A percentile compares a stretch with the other conserved stretches of the same genome.
Evolutionary conservation across 768 basidiomycete genomes (phyloP).

Genomic region (Rhodotorula toruloides): DNA sequence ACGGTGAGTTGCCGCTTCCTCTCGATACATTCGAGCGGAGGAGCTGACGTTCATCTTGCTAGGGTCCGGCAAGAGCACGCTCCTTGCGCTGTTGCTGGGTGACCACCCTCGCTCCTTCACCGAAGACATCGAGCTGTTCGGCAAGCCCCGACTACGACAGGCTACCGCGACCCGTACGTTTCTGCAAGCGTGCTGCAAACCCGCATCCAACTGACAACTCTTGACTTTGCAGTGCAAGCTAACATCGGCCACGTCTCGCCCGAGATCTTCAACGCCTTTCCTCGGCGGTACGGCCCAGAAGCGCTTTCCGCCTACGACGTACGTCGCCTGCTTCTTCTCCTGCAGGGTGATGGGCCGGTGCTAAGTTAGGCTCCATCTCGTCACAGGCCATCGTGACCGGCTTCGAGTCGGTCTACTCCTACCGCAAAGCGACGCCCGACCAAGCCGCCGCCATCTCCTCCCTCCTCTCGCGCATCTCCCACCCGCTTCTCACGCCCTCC

Average conservation of each 20-base stretch:
- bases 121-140: slow-evolving; percentile 62
- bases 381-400: slow-evolving; percentile 81
- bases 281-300: slow-evolving; percentile 45
- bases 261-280: slow-evolving; percentile 86
- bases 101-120: slow-evolving; percentile 94
- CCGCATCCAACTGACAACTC: no score
- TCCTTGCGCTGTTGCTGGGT: slow-evolving; percentile 80
- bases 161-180: slow-evolving; percentile 56
- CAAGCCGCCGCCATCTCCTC: slow-evolving; percentile 54
- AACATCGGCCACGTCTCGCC: slow-evolving; percentile 77
- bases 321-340: slow-evolving; percentile 39
- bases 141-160: slow-evolving; percentile 58
- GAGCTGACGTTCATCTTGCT: not conserved
- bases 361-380: slow-evolving; percentile 51
- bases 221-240: slow-evolving; percentile 58
- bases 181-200: no score
- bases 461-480: slow-evolving; percentile 60
- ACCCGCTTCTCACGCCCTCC: slow-evolving; percentile 23
- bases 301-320: slow-evolving; percentile 51
- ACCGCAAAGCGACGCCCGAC: slow-evolving; percentile 50
- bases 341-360: no score
- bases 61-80: slow-evolving; percentile 94
- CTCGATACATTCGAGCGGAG: not conserved
- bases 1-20: slow-evolving; percentile 55
- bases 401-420: slow-evolving; percentile 76